A percentile compares a stretch with the other conserved stretches of the same genome.
phyloP scores from a whole-genome alignment of 768 basidiomycete genomes.

The Lepiota venenata region DNA sequence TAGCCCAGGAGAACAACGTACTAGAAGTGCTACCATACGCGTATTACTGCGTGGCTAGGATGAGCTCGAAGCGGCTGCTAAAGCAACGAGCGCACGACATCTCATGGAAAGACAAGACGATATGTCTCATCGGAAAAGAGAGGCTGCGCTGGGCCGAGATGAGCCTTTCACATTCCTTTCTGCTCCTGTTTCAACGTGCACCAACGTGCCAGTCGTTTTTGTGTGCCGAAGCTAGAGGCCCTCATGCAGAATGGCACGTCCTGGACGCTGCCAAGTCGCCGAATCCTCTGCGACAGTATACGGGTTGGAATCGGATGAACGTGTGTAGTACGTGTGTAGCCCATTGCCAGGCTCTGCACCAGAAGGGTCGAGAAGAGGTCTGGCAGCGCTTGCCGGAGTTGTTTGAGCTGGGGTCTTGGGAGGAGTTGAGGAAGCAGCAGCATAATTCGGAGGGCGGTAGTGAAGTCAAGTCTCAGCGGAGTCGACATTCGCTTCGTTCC shows the following conservation, averaged over 20 bases:
- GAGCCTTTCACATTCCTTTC: conserved; percentile 37
- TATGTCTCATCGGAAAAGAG: conserved; percentile 38
- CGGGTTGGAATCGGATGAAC: conserved; percentile 31
- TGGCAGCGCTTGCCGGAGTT: conserved; percentile 36
- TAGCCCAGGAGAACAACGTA: conserved; percentile 39
- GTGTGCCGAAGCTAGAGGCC: conserved; percentile 33
- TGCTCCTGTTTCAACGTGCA: conserved; percentile 34
- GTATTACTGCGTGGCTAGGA: conserved; percentile 46
- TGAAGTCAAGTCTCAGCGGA: neutral
- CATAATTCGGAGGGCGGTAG: conserved; percentile 11
- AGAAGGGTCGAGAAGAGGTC: conserved; percentile 31
- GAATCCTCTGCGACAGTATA: conserved; percentile 31
- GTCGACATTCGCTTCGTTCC: conserved; percentile 5
- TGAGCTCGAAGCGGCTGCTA: conserved; percentile 34
- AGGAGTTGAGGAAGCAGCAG: conserved; percentile 26
- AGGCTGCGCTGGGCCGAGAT: conserved; percentile 38
- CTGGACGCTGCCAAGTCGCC: conserved; percentile 32
- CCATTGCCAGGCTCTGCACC: conserved; percentile 27
- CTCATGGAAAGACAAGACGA: conserved; percentile 35
- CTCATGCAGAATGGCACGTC: conserved; percentile 42
- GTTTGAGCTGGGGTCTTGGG: conserved; percentile 38
- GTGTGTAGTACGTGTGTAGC: conserved; percentile 32
- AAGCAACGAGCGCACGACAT: conserved; percentile 31
- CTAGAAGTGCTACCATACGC: conserved; percentile 42
- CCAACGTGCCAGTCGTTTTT: conserved; percentile 26